Evolutionary conservation across 2,329 filamentous ascomycete genomes (phyloP), one percentile per base, ranked within the genome.

Genomic region (Xylaria polymorpha): DNA sequence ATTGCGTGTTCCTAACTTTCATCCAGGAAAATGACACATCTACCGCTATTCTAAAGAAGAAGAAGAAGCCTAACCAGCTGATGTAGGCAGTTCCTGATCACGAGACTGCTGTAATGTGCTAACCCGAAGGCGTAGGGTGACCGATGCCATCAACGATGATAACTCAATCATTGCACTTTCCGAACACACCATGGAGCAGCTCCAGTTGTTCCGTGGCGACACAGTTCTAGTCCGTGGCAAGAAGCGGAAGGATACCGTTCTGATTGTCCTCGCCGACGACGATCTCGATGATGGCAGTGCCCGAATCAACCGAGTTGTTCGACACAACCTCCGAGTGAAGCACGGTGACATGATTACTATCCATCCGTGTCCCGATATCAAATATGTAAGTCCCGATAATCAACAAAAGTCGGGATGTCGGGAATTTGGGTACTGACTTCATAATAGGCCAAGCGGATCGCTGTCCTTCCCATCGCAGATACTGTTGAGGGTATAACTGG

Each of bases 51-150:
- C 89, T 99, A 79, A 98, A 98, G 87, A 98, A 98, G 89, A 99
- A 99, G 92, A 99, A 99, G 94, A 99, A 99, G 93, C 94, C 94
- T 77, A 99, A 99, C 85, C 97, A 95, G 80, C 85, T 99, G 82
- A 97, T 99, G 94, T 97, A 87, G 43, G 62, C 55, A 59, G 29
- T 44, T 14, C 15, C 35, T 37, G 12, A 20, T 48, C 35, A 12
- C 1, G 7, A 39, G 6, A 5, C 51, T 5, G 4, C 46, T 50
- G 32, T 60, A 51, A 43, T 61, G 43, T 60, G 66, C 66, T 75
- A 44, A 72, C 70, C 56, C 50, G 41, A 69, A 72, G 69, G 70
- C 80, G 77, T 78, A 97, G 94, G 85, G 96, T 99, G 74, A 98
- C 96, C 79, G 97, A 99, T 89, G 94, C 96, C 82, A 89, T 93